Conservation (phyloP, 2,329 filamentous ascomycete species). For the Aureobasidium leucospermi region DNA sequence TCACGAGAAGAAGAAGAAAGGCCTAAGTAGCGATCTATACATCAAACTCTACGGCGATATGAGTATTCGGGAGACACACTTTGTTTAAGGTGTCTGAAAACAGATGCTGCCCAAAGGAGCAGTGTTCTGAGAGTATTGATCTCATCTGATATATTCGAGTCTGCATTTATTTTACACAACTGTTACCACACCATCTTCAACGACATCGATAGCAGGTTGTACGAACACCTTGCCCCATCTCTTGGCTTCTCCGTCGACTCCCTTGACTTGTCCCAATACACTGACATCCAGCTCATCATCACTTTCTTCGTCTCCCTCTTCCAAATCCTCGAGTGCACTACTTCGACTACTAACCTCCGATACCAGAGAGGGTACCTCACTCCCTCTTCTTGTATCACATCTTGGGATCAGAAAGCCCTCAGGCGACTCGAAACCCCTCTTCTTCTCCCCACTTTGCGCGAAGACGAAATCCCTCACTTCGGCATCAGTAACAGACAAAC, state of each 20-base stretch:
- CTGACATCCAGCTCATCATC: not conserved
- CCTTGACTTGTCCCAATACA: not conserved
- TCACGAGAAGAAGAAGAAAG: too few relatives aligned
- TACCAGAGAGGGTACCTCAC: conserved; percentile 1
- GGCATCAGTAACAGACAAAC: not conserved
- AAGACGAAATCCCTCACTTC: not conserved
- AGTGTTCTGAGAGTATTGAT: too few relatives aligned
- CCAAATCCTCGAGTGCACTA: not conserved
- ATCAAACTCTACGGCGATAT: too few relatives aligned
- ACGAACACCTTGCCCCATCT: too few relatives aligned
- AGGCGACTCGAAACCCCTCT: not conserved
- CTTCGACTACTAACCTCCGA: not conserved
- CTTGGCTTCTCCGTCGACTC: not conserved
- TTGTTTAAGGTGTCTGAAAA: too few relatives aligned
- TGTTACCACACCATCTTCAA: too few relatives aligned
- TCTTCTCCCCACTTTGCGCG: not conserved
- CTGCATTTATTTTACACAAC: too few relatives aligned
- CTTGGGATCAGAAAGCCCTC: not conserved
- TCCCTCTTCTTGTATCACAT: not conserved
- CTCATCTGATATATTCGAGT: too few relatives aligned
- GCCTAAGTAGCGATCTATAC: too few relatives aligned
- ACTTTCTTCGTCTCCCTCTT: not conserved
- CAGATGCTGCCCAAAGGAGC: too few relatives aligned
- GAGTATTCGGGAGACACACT: too few relatives aligned
- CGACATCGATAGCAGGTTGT: too few relatives aligned